These are phyloP conservation scores for Colletotrichum camelliae DNA, from an alignment of 2,329 filamentous ascomycete species.

Conservation along the genomic window DNA sequence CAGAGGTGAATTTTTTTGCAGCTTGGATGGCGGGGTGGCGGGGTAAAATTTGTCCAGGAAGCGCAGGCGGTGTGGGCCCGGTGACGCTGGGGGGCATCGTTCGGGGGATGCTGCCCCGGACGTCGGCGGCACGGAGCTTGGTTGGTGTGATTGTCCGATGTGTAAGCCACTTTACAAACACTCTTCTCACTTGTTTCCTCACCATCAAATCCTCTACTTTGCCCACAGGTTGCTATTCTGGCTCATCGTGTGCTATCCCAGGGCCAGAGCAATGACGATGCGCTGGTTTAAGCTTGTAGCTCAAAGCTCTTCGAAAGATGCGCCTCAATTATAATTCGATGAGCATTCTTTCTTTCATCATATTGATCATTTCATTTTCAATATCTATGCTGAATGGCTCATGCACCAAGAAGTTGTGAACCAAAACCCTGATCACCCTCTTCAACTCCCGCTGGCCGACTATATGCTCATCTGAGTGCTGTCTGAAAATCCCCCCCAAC, in stretches of 20 bases:
- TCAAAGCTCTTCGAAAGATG: neutral
- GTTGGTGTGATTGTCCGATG: neutral
- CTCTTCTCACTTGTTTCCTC: neutral
- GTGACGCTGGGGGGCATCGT: neutral
- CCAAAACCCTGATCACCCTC: no score
- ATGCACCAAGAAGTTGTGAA: neutral
- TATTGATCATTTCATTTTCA: neutral
- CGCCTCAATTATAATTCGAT: neutral
- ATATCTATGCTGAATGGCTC: neutral
- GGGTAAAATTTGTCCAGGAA: conserved; percentile 7
- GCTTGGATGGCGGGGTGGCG: conserved; percentile 21
- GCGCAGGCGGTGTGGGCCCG: conserved; percentile 12
- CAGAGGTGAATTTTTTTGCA: conserved; percentile 6
- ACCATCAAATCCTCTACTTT: no score
- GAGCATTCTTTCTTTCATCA: neutral
- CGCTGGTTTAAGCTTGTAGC: neutral
- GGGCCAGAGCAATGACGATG: rapidly evolving
- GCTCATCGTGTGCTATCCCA: neutral
- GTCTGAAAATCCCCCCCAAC: neutral
- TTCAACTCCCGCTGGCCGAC: neutral
- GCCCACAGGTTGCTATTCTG: rapidly evolving
- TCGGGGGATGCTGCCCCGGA: neutral
- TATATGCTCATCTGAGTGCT: neutral
- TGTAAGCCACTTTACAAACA: neutral
- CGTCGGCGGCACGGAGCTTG: neutral